Conservation (phyloP, 2,329 filamentous ascomycete species). For the Ophiostoma piceae region DNA sequence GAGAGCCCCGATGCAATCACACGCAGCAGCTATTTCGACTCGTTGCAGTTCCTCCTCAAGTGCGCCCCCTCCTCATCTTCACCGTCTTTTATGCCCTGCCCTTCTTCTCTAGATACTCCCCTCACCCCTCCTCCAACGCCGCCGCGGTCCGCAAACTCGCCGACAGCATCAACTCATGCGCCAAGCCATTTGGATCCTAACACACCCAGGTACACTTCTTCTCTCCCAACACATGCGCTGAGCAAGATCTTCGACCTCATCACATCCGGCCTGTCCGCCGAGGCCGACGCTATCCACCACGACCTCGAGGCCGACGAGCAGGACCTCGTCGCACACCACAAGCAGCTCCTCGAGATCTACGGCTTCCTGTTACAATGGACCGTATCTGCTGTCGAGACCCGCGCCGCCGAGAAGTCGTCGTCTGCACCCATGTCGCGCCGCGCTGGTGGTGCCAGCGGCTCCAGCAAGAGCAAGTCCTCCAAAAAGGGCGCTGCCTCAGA, state of each 20-base stretch:
- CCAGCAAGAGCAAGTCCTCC: slow-evolving; percentile 6
- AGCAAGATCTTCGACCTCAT: slow-evolving; percentile 91
- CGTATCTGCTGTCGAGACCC: slow-evolving; percentile 87
- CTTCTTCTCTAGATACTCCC: slow-evolving; percentile 17
- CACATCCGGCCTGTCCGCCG: slow-evolving; percentile 76
- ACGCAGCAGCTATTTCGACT: slow-evolving; percentile 77
- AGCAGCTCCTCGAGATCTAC: slow-evolving; percentile 86
- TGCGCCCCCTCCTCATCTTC: slow-evolving; percentile 49
- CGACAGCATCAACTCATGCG: not conserved
- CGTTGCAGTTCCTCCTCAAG: slow-evolving; percentile 93
- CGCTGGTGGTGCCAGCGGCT: slow-evolving; percentile 38
- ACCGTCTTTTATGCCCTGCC: slow-evolving; percentile 15
- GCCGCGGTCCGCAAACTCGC: not conserved
- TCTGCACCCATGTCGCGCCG: slow-evolving; percentile 59
- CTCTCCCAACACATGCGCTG: slow-evolving; percentile 72
- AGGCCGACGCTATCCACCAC: slow-evolving; percentile 77
- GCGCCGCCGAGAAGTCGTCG: slow-evolving; percentile 83
- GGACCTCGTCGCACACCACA: slow-evolving; percentile 79
- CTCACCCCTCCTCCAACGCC: slow-evolving; percentile 1
- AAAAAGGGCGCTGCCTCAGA: slow-evolving; percentile 6
- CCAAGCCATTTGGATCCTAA: slow-evolving; percentile 32
- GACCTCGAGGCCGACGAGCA: slow-evolving; percentile 91
- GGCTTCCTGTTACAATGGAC: slow-evolving; percentile 94
- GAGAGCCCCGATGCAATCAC: slow-evolving; percentile 86
- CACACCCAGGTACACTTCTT: slow-evolving; percentile 64